These are phyloP conservation scores for Phytopythium chamaehyphon DNA, from an alignment of 352 stramenopile genomes.

Conservation along the genomic window DNA sequence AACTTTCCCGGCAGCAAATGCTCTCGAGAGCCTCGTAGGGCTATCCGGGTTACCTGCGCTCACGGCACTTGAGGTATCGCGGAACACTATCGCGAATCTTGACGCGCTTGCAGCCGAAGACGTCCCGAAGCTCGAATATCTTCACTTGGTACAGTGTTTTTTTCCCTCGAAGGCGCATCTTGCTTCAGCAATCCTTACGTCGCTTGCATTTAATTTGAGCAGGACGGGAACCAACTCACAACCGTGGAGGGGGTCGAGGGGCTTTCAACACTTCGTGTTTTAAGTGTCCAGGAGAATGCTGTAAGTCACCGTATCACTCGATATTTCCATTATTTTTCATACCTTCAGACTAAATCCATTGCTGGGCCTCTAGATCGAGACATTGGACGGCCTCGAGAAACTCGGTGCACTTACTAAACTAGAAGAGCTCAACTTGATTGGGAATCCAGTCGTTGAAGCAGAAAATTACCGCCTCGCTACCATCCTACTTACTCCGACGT, in stretches of 20 bases:
- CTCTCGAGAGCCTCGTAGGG: conserved; percentile 41
- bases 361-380: conserved; percentile 35
- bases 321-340: not conserved
- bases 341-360: not conserved
- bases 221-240: conserved; percentile 67
- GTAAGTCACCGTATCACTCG: conserved; percentile 15
- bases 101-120: conserved; percentile 28
- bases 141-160: conserved; percentile 37
- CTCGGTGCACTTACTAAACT: conserved; percentile 40
- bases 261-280: conserved; percentile 30
- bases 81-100: conserved; percentile 51
- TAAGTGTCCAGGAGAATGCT: conserved; percentile 61
- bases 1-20: conserved; percentile 36
- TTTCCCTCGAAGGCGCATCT: too few relatives aligned
- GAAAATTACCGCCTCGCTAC: conserved; percentile 55
- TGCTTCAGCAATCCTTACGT: too few relatives aligned
- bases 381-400: conserved; percentile 38
- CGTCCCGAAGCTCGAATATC: conserved; percentile 36
- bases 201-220: not conserved
- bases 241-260: conserved; percentile 50
- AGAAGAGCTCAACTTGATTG: conserved; percentile 37
- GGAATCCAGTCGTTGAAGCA: conserved; percentile 47
- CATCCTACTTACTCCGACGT: conserved; percentile 42
- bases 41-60: conserved; percentile 42
- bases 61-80: conserved; percentile 45